Percentiles rank a stretch among this genome's conserved stretches.
Evolutionary conservation across 108 stramenopile genomes (phyloP).

Genomic region (Mayamaea pseudoterrestris): DNA sequence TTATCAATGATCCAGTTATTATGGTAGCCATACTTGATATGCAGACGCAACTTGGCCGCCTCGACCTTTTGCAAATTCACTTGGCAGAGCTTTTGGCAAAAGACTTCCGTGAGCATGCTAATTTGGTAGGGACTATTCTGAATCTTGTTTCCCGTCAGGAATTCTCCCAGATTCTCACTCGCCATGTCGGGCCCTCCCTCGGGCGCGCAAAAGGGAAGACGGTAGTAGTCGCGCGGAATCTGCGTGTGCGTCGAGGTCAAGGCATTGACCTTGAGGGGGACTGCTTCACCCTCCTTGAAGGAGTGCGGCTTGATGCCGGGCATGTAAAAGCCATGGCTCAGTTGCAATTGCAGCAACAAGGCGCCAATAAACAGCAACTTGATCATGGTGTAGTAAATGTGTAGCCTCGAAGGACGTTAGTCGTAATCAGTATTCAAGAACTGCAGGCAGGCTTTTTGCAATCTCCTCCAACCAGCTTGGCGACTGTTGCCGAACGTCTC

Average conservation of each 20-base stretch:
- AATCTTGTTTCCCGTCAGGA: constrained; percentile 94
- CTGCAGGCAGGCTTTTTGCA: too few species aligned
- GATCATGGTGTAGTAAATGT: too few species aligned
- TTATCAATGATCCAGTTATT: constrained; percentile 99
- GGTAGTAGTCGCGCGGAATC: constrained; percentile 93
- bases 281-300: constrained; percentile 49
- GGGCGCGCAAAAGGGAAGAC: constrained; percentile 90
- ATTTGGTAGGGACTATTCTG: constrained; percentile 90
- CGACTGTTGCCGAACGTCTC: too few species aligned
- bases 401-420: too few species aligned
- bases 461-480: too few species aligned
- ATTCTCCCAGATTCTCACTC: constrained; percentile 82
- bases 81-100: constrained; percentile 70
- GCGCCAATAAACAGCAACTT: too few species aligned
- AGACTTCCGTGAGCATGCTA: constrained; percentile 80
- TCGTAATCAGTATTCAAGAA: too few species aligned
- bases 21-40: constrained; percentile 83
- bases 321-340: constrained; percentile 79
- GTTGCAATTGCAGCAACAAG: too few species aligned
- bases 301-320: constrained; percentile 80
- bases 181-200: constrained; percentile 79
- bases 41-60: constrained; percentile 38
- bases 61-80: constrained; percentile 36
- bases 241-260: constrained; percentile 87
- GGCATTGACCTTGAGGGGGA: constrained; percentile 81